phyloP scores from a whole-genome alignment of 2,329 filamentous ascomycete species.

The Tolypocladium tundrense region DNA sequence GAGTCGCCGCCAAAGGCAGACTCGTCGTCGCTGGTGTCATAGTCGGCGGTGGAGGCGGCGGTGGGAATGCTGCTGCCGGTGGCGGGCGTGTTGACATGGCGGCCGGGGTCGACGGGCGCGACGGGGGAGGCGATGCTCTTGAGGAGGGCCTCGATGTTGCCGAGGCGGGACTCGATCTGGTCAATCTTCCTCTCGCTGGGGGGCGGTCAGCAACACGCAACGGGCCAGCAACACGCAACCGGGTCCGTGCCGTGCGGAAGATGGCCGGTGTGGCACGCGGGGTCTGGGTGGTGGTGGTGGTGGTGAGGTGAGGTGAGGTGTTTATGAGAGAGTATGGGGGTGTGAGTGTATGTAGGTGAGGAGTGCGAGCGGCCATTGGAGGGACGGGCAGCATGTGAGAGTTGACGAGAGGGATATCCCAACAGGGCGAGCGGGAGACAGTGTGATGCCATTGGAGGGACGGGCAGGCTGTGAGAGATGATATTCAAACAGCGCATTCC shows the following conservation, averaged over 20 bases:
- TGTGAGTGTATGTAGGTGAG: neutral
- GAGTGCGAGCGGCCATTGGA: no score
- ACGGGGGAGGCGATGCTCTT: slow-evolving; percentile 22
- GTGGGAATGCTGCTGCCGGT: slow-evolving; percentile 14
- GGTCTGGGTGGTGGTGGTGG: neutral
- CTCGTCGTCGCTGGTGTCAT: slow-evolving; percentile 29
- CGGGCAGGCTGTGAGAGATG: no score
- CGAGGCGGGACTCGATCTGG: slow-evolving; percentile 32
- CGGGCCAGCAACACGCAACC: no score
- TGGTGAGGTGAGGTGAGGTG: neutral
- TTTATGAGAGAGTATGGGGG: neutral
- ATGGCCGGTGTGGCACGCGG: neutral
- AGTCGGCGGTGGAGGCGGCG: slow-evolving; percentile 19
- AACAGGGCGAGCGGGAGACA: no score
- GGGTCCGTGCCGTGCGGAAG: neutral
- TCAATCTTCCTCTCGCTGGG: slow-evolving; percentile 43
- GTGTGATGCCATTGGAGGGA: no score
- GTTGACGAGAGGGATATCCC: no score
- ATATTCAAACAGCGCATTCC: no score
- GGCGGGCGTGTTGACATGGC: slow-evolving; percentile 11
- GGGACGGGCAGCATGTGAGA: no score
- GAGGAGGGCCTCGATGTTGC: slow-evolving; percentile 33
- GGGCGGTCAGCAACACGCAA: neutral
- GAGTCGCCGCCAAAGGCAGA: slow-evolving; percentile 36
- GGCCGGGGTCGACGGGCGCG: slow-evolving; percentile 9